Evolutionary conservation across 2,329 filamentous ascomycete species (phyloP).

Genomic region (Sporothrix phasma): DNA sequence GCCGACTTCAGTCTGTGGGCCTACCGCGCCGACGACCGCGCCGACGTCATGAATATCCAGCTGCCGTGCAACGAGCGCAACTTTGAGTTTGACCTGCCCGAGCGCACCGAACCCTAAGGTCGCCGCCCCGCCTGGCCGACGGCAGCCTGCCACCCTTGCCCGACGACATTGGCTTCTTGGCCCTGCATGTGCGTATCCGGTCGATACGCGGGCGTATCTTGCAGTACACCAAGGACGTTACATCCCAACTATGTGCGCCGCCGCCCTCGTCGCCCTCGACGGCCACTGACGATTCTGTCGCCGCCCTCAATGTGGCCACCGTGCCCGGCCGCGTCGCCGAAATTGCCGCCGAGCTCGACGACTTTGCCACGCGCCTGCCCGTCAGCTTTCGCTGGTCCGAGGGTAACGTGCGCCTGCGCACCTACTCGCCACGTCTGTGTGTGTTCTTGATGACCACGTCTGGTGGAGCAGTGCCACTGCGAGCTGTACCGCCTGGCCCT

Average conservation of each 20-base stretch:
- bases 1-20: constrained; percentile 38
- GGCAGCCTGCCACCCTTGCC: constrained; percentile 35
- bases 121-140: constrained; percentile 32
- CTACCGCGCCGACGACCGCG: constrained; percentile 25
- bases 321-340: constrained; percentile 38
- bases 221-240: constrained; percentile 40
- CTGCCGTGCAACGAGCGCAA: constrained; percentile 42
- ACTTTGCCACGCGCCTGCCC: constrained; percentile 44
- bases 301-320: constrained; percentile 13
- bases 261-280: background rate
- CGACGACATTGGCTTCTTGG: constrained; percentile 46
- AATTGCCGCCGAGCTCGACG: constrained; percentile 35
- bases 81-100: constrained; percentile 48
- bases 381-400: constrained; percentile 49
- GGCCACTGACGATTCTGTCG: background rate
- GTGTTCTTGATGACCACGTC: constrained; percentile 52
- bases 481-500: constrained; percentile 47
- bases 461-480: constrained; percentile 50
- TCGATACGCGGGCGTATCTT: constrained; percentile 45
- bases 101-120: constrained; percentile 42
- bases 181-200: constrained; percentile 46
- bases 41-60: constrained; percentile 32
- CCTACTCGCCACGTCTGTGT: constrained; percentile 47
- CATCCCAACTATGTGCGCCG: background rate
- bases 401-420: constrained; percentile 43